Percentiles rank a stretch among this genome's conserved stretches.
phyloP scores from a whole-genome alignment of 768 basidiomycete genomes.

The Brasilioporus rufonigricans region DNA sequence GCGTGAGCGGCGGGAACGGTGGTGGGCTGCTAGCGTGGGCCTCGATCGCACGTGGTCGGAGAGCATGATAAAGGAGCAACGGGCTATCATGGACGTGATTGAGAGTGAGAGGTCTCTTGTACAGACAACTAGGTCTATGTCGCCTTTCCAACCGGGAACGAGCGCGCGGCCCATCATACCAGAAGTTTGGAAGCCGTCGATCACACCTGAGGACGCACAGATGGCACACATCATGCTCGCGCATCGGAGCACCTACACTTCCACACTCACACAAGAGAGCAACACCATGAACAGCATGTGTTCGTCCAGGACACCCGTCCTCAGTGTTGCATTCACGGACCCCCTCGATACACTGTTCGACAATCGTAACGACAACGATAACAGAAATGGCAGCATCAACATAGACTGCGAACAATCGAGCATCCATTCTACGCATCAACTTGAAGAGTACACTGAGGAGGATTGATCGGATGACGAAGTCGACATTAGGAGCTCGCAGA shows the following conservation, averaged over 20 bases:
- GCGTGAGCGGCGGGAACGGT: too few relatives aligned
- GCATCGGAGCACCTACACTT: too few relatives aligned
- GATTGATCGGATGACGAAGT: conserved; percentile 30
- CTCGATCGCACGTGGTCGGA: too few relatives aligned
- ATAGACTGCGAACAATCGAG: background rate
- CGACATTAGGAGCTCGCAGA: conserved; percentile 30
- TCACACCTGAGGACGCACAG: conserved; percentile 41
- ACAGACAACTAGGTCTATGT: too few relatives aligned
- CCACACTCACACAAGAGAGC: background rate
- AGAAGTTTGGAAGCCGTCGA: conserved; percentile 50
- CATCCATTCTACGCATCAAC: conserved; percentile 1
- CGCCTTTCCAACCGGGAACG: conserved; percentile 36
- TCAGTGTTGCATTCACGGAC: background rate
- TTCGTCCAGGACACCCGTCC: background rate
- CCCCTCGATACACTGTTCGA: background rate
- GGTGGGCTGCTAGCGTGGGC: too few relatives aligned
- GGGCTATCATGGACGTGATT: too few relatives aligned
- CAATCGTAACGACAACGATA: background rate
- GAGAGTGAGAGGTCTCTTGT: too few relatives aligned
- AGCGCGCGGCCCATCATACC: conserved; percentile 35
- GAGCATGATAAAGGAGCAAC: too few relatives aligned
- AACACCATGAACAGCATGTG: background rate
- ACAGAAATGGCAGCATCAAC: background rate
- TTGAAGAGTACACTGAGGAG: conserved; percentile 30
- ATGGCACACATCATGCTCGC: too few relatives aligned